Evolutionary conservation across 371 early-diverging fungal genomes (phyloP), one percentile per base, ranked within the genome.

Genomic region (Mucor sp.): DNA sequence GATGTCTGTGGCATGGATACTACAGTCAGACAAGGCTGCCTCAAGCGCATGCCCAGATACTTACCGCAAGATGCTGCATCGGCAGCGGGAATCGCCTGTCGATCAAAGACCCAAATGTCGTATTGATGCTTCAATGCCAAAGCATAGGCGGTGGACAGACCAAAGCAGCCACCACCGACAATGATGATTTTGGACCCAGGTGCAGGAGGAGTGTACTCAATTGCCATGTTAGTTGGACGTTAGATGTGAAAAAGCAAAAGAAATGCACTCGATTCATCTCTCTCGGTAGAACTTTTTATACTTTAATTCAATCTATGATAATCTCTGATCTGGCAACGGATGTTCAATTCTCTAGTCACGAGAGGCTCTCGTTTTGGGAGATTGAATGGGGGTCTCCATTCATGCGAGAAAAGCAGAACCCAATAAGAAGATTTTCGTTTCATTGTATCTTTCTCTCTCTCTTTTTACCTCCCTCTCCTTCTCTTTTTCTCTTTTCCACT

Each of bases 91-190:
- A 85, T 73, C 4, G 62, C 17, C 19, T 69, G 62, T 27, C 84
- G 72, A 33, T 87, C 85, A 68, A 66, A 80, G 3, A 87, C 82
- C 58, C 66, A 74, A 21, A 87, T 76, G 7, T 79, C 72, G 59
- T 79, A 76, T n/a, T 68, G 48, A 23, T 66, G 25, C 25, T 76
- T 74, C 44, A 72, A 39, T 14, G 80, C 67, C 35, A 74, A 30
- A n/a, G 80, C 72, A 62, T 83, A 77, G 1, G 85, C 85, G 14
- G 85, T 78, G 4, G 84, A 82, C 6, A 86, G 67, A 17, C 87
- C 87, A 77, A 85, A 85, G 27, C 75, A 72, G 1, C 87, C 87
- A 12, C 74, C 85, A 56, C 87, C 87, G 17, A 86, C 84, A 72
- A 86, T 75, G 57, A 84, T 75, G 6, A 85, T 68, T 44, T 76